Conservation (phyloP, 2,329 filamentous ascomycete genomes). For the Tolypocladium paradoxum region DNA sequence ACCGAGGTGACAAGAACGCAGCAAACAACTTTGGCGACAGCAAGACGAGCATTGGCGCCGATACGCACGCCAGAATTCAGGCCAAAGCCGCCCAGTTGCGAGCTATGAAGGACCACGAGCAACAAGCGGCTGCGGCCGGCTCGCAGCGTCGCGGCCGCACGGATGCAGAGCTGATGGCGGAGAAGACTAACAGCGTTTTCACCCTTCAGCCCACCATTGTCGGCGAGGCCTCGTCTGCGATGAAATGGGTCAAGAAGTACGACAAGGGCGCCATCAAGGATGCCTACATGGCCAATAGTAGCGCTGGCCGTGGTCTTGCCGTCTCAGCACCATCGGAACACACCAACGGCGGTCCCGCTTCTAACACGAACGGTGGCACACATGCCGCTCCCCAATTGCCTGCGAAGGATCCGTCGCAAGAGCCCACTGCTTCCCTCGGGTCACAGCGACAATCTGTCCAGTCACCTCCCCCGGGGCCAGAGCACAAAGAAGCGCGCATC, state of each 20-base stretch:
- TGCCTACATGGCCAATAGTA: slow-evolving; percentile 69
- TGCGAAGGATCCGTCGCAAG: slow-evolving; percentile 22
- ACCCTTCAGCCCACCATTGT: slow-evolving; percentile 78
- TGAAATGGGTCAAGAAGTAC: slow-evolving; percentile 96
- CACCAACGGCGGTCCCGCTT: slow-evolving; percentile 13
- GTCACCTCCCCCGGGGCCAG: neutral
- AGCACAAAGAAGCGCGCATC: neutral
- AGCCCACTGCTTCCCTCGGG: slow-evolving; percentile 2
- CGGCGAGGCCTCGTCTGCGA: slow-evolving; percentile 78
- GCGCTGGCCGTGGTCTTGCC: slow-evolving; percentile 55
- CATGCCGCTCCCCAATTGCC: slow-evolving; percentile 26
- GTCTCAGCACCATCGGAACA: slow-evolving; percentile 24
- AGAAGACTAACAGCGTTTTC: slow-evolving; percentile 81
- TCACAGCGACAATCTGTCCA: neutral
- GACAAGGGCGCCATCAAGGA: slow-evolving; percentile 80
- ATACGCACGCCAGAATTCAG: slow-evolving; percentile 88
- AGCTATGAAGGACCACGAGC: slow-evolving; percentile 53
- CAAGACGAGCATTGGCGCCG: slow-evolving; percentile 76
- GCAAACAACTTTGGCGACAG: slow-evolving; percentile 39
- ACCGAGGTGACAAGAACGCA: slow-evolving; percentile 32
- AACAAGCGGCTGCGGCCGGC: slow-evolving; percentile 27
- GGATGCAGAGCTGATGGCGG: slow-evolving; percentile 45
- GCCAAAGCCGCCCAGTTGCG: slow-evolving; percentile 80
- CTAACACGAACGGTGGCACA: slow-evolving; percentile 1
- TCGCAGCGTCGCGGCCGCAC: slow-evolving; percentile 41